Conservation (phyloP, 2,329 filamentous ascomycete genomes). For the Alternaria gaisen region DNA sequence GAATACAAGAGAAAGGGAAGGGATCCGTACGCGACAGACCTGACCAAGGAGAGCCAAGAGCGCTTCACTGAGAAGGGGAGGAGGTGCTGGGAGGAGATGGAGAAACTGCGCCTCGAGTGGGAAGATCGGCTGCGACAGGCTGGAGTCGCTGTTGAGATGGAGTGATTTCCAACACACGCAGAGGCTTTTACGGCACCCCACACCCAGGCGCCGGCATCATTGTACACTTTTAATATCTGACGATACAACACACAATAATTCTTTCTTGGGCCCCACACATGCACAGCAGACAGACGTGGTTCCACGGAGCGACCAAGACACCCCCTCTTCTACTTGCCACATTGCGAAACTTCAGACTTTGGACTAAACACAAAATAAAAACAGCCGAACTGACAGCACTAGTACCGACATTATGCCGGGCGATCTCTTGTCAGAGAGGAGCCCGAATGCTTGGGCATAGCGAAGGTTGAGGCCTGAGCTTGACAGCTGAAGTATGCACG, state of each 20-base stretch:
- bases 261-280: slow-evolving; percentile 4
- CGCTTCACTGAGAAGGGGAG: slow-evolving; percentile 71
- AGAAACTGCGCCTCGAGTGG: slow-evolving; percentile 74
- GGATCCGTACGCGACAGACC: slow-evolving; percentile 64
- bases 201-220: background rate
- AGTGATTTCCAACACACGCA: slow-evolving; percentile 6
- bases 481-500: slow-evolving; percentile 7
- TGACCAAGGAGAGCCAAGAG: slow-evolving; percentile 67
- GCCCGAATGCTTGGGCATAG: slow-evolving; percentile 2
- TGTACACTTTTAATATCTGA: background rate
- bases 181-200: background rate
- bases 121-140: slow-evolving; percentile 52
- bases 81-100: slow-evolving; percentile 74
- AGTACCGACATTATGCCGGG: slow-evolving; percentile 8
- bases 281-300: background rate
- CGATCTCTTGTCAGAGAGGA: slow-evolving; percentile 8
- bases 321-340: background rate
- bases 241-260: background rate
- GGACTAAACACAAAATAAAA: background rate
- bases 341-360: background rate
- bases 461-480: slow-evolving; percentile 1
- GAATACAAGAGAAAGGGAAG: slow-evolving; percentile 64
- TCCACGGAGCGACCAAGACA: background rate
- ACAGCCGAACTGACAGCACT: background rate
- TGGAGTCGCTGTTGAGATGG: slow-evolving; percentile 50